Evolutionary conservation across 1,139 yeast genomes (phyloP).

Genomic region (Sugiyamaella grinbergsii): DNA sequence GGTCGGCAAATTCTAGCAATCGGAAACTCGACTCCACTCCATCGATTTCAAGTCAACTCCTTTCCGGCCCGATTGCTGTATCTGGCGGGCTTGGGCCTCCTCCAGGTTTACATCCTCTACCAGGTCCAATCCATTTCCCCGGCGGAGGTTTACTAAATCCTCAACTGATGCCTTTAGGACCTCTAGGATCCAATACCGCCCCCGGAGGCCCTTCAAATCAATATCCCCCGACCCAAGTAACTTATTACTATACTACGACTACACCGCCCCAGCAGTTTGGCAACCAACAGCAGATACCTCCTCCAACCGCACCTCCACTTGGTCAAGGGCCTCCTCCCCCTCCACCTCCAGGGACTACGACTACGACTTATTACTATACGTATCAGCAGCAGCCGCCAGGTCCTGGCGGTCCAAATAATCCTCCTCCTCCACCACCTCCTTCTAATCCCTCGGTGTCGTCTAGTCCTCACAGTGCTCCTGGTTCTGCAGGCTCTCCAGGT

Average conservation of each 20-base stretch:
- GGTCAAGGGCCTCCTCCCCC: background rate
- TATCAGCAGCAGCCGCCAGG: constrained; percentile 1
- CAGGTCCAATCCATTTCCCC: constrained; percentile 2
- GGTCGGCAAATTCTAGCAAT: too few relatives aligned
- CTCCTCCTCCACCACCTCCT: background rate
- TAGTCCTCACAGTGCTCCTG: background rate
- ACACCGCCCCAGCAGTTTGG: constrained; percentile 8
- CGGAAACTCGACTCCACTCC: background rate
- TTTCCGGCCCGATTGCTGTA: background rate
- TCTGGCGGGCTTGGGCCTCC: background rate
- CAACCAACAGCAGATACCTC: too few relatives aligned
- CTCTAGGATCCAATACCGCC: background rate
- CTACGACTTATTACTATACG: constrained; percentile 8
- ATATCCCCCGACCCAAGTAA: constrained; percentile 9
- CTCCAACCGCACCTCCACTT: background rate
- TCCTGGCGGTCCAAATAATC: background rate
- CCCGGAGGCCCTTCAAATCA: constrained; percentile 10
- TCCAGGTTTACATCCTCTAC: constrained; percentile 6
- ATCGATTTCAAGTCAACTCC: background rate
- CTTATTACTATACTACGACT: constrained; percentile 8
- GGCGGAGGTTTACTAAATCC: constrained; percentile 5
- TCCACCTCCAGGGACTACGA: constrained; percentile 1
- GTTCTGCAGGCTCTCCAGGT: background rate
- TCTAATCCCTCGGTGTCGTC: too few relatives aligned
- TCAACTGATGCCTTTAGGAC: constrained; percentile 1